A percentile compares a stretch with the other conserved stretches of the same genome.
Evolutionary conservation across 192 early-diverging fungal genomes (phyloP).

Genomic region (Lobulomyces angularis): DNA sequence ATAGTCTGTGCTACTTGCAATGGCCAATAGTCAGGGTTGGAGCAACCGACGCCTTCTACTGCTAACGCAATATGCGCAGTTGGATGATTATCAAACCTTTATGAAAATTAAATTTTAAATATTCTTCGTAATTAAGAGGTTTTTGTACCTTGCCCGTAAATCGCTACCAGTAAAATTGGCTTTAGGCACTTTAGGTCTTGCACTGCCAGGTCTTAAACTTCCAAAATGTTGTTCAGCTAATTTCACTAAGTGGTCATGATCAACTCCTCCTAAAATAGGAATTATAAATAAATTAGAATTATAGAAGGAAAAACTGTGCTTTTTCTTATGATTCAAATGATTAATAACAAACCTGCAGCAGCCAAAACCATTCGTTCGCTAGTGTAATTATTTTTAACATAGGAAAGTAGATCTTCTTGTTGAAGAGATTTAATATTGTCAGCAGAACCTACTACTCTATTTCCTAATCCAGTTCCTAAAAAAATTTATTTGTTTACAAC

Average conservation of each 20-base stretch:
- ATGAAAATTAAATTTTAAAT: too few species aligned
- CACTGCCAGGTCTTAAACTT: constrained; percentile 48
- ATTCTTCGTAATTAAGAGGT: too few species aligned
- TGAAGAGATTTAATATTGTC: constrained; percentile 87
- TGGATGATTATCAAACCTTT: constrained; percentile 78
- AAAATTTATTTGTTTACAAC: too few species aligned
- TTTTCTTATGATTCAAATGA: too few species aligned
- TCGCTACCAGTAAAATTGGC: constrained; percentile 81
- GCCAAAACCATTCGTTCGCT: constrained; percentile 95
- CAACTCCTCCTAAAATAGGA: constrained; percentile 87
- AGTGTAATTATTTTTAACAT: constrained; percentile 89
- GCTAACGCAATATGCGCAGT: constrained; percentile 95
- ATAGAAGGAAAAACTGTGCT: too few species aligned
- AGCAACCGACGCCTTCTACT: constrained; percentile 93
- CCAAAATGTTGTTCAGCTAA: constrained; percentile 92
- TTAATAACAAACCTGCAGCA: constrained; percentile 43
- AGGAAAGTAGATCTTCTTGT: constrained; percentile 72
- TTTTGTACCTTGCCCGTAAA: too few species aligned
- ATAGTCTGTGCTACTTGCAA: constrained; percentile 90
- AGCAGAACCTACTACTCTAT: constrained; percentile 85
- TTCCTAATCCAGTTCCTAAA: constrained; percentile 63
- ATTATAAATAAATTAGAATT: too few species aligned
- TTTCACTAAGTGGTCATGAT: constrained; percentile 84
- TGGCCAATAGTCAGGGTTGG: constrained; percentile 87
- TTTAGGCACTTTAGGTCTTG: constrained; percentile 25